Evolutionary conservation across 345 rosid species (phyloP).

Genomic region (Acer yangbiense): DNA sequence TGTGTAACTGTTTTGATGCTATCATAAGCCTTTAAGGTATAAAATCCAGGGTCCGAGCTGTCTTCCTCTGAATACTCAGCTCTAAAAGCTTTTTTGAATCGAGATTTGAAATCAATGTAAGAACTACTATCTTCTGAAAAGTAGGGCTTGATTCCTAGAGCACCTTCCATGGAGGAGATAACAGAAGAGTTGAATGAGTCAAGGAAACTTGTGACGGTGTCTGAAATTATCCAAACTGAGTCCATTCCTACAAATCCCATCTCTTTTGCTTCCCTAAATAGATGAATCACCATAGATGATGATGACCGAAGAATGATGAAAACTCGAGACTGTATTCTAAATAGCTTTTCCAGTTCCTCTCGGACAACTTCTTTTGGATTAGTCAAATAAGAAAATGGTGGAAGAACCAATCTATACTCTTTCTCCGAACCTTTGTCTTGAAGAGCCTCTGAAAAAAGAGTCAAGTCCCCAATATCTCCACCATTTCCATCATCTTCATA

Average conservation of each 20-base stretch:
- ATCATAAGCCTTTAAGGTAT: slow-evolving; percentile 46
- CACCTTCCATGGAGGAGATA: slow-evolving; percentile 48
- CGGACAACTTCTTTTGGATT: slow-evolving; percentile 23
- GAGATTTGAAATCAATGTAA: slow-evolving; percentile 25
- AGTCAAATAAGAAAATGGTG: slow-evolving; percentile 30
- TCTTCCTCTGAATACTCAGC: slow-evolving; percentile 29
- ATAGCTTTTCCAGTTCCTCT: slow-evolving; percentile 32
- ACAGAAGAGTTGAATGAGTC: slow-evolving; percentile 42
- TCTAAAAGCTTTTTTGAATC: slow-evolving; percentile 27
- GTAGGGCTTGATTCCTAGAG: slow-evolving; percentile 42
- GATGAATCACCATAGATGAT: slow-evolving; percentile 27
- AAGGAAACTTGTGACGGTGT: slow-evolving; percentile 29
- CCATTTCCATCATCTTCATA: slow-evolving; percentile 43
- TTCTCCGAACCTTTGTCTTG: slow-evolving; percentile 36
- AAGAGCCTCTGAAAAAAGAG: slow-evolving; percentile 36
- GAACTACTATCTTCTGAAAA: slow-evolving; percentile 18
- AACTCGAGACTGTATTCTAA: slow-evolving; percentile 32
- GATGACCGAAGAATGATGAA: slow-evolving; percentile 52
- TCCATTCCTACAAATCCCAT: slow-evolving; percentile 40
- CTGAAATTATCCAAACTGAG: slow-evolving; percentile 48
- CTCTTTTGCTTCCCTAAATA: slow-evolving; percentile 44
- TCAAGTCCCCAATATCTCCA: slow-evolving; percentile 30
- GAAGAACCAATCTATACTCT: slow-evolving; percentile 43
- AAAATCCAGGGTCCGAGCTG: slow-evolving; percentile 34
- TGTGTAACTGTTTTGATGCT: slow-evolving; percentile 27